Conservation (phyloP, 768 basidiomycete genomes). For the Termitomyces sp. region DNA sequence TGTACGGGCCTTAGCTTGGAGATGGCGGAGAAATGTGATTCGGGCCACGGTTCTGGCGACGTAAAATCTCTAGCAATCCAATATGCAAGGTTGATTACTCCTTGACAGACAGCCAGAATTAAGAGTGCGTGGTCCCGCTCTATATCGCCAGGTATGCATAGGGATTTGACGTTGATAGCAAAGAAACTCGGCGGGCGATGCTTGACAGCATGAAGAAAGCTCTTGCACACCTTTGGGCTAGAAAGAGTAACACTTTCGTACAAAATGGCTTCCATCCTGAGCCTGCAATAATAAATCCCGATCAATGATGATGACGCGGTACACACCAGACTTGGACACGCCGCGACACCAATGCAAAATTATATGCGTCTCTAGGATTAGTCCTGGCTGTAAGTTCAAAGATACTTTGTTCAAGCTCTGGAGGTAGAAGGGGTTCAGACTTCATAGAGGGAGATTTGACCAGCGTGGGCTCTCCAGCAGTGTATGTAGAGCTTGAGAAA, state of each 20-base stretch:
- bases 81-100: conserved; percentile 19
- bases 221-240: conserved; percentile 7
- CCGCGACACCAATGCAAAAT: conserved; percentile 16
- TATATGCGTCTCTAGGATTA: conserved; percentile 12
- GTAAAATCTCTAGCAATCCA: conserved; percentile 12
- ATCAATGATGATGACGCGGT: not conserved
- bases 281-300: not conserved
- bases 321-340: conserved; percentile 18
- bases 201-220: conserved; percentile 15
- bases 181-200: conserved; percentile 16
- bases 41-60: not conserved
- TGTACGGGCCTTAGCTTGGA: conserved; percentile 14
- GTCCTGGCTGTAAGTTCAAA: conserved; percentile 19
- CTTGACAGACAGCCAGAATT: conserved; percentile 18
- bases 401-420: conserved; percentile 20
- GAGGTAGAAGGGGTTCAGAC: conserved; percentile 13
- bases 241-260: conserved; percentile 20
- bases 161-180: conserved; percentile 18
- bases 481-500: too few species aligned
- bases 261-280: conserved; percentile 19
- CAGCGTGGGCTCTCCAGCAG: not conserved
- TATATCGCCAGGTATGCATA: conserved; percentile 21
- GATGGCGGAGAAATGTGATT: conserved; percentile 12
- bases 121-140: conserved; percentile 9
- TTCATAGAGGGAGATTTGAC: not conserved